Evolutionary conservation across 169 alveolate genomes (phyloP).

Genomic region (Amoebophrya sp.): DNA sequence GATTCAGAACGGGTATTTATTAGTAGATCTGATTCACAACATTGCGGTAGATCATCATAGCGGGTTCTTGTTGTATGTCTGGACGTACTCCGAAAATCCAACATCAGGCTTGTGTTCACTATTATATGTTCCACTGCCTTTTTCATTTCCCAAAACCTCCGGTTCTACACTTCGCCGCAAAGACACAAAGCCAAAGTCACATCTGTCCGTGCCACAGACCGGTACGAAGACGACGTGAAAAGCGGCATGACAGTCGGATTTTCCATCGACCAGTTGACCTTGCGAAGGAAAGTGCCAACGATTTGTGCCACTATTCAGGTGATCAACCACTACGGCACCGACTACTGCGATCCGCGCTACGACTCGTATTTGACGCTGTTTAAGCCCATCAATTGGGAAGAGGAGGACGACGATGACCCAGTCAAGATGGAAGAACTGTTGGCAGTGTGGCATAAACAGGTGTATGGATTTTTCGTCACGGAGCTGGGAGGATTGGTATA

Average conservation of each 20-base stretch:
- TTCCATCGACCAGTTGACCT: not conserved
- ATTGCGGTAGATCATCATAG: no score
- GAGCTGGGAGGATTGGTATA: not conserved
- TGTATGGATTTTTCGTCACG: not conserved
- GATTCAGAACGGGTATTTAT: no score
- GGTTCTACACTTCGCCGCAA: not conserved
- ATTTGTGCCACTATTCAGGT: constrained; percentile 15
- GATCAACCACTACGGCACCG: constrained; percentile 4
- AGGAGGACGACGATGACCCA: not conserved
- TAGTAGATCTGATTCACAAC: no score
- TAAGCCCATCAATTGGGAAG: not conserved
- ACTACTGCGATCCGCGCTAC: not conserved
- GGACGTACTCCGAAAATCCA: no score
- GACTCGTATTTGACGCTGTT: not conserved
- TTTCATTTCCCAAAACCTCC: no score
- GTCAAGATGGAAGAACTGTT: not conserved
- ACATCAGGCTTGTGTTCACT: no score
- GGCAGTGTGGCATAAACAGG: not conserved
- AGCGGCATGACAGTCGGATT: not conserved
- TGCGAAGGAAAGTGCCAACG: not conserved
- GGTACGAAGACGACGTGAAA: constrained; percentile 2
- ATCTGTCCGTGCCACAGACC: not conserved
- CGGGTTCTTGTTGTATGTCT: no score
- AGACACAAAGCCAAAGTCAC: not conserved
- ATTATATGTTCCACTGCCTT: no score